Conservation (phyloP, 179 eudicot genomes). For the Beta macrorhiza region DNA sequence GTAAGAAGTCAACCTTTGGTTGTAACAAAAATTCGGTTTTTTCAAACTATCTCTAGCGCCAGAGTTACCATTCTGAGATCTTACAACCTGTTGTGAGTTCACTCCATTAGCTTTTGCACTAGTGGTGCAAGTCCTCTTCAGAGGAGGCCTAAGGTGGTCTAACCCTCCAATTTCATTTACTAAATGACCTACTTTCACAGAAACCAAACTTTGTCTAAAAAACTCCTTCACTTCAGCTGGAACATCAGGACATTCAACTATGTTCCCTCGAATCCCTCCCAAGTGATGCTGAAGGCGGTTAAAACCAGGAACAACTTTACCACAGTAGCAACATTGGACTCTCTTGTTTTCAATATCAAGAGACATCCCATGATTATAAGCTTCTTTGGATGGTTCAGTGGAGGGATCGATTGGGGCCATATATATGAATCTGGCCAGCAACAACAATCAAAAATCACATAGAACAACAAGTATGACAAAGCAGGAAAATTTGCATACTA, state of each 20-base stretch:
- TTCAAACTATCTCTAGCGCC: background rate
- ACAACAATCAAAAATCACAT: conserved; percentile 18
- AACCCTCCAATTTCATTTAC: conserved; percentile 42
- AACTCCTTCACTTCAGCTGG: conserved; percentile 40
- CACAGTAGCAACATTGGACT: conserved; percentile 55
- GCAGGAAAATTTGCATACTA: background rate
- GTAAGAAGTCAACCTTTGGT: conserved; percentile 15
- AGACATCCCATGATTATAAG: conserved; percentile 43
- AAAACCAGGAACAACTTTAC: conserved; percentile 43
- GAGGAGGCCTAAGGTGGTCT: conserved; percentile 28
- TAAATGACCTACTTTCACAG: conserved; percentile 31
- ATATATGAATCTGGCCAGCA: conserved; percentile 26
- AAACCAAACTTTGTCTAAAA: conserved; percentile 26
- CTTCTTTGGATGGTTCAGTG: conserved; percentile 30
- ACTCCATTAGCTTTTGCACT: conserved; percentile 9
- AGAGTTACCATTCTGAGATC: conserved; percentile 11
- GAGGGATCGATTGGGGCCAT: conserved; percentile 30
- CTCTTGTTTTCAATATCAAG: conserved; percentile 37
- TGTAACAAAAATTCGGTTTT: conserved; percentile 8
- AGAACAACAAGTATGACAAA: background rate
- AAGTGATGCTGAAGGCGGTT: conserved; percentile 53
- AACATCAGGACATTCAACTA: conserved; percentile 39
- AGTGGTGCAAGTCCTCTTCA: conserved; percentile 39
- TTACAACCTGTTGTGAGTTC: conserved; percentile 4
- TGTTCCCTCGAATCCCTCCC: conserved; percentile 44